Evolutionary conservation across 768 basidiomycete species (phyloP), one percentile per base, ranked within the genome.

Genomic region (Mycena capillaripes): DNA sequence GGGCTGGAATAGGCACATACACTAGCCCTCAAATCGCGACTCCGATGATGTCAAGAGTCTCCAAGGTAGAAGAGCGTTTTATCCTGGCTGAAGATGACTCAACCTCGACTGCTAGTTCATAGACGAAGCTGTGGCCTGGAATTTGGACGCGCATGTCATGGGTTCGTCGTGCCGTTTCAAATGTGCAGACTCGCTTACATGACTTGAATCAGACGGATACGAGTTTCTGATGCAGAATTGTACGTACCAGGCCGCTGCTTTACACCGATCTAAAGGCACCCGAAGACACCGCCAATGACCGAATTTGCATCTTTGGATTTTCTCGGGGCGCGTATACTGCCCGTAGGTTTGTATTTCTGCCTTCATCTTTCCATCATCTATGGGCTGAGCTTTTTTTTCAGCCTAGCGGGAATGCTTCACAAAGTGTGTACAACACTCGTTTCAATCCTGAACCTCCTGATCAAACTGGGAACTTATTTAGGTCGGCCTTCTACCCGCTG

Each of bases 261-360:
- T n/a, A n/a, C 46, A 11, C 27, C 52, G 27, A 52, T 38, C 30
- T 48, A 53, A 67, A 40, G 11, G 7, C 23, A 9, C 8, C 53
- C 34, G 23, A 25, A 89, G 89, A 90, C 65, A 78, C 82, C 6
- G 84, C 69, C 27, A 71, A 73, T 3, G 78, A 79, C 69, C 71
- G 77, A 11, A 79, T 79, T 38, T 79, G 76, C 56, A 71, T 79
- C n/a, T 78, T 79, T 55, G 91, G 91, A 0, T 93, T 93, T 77
- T 92, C 91, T 38, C 85, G 92, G 38, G 92, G 92, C 10, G 90
- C 90, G 21, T 92, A 90, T 75, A 90, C 89, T 2, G 90, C 91
- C 1, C 83, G 92, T 85, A 89, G 83, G 87, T 86, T 36, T 52
- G 64, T 55, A 21, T 90, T 34, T 86, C 14, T 89, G 19, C 23